Percentiles rank a stretch among this genome's conserved stretches.
These are phyloP conservation scores for Aspergillus olivimuriae DNA, from an alignment of 495 filamentous ascomycete species.

Conservation along the genomic window DNA sequence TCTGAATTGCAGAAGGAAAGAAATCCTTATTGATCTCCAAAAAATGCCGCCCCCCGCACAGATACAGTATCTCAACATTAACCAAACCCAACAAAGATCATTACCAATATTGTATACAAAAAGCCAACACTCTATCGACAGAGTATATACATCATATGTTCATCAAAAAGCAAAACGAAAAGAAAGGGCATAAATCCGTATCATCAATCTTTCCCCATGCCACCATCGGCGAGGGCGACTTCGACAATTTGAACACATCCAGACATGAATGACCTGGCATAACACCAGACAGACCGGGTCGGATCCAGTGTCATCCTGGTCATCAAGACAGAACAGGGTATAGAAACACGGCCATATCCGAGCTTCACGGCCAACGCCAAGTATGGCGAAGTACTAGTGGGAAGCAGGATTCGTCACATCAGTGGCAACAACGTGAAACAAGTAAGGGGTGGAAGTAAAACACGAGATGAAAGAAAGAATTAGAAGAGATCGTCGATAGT, in stretches of 20 bases:
- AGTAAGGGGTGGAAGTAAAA: not conserved
- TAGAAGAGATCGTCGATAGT: not conserved
- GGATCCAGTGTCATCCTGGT: too few species aligned
- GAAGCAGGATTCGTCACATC: not conserved
- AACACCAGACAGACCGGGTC: too few species aligned
- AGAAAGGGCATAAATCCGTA: slow-evolving; percentile 8
- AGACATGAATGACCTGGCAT: too few species aligned
- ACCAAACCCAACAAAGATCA: slow-evolving; percentile 2
- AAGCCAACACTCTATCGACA: slow-evolving; percentile 11
- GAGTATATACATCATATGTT: slow-evolving; percentile 17
- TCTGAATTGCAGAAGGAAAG: too few species aligned
- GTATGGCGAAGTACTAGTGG: too few species aligned
- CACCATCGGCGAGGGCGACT: not conserved
- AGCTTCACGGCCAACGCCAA: not conserved
- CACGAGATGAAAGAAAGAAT: slow-evolving; percentile 1
- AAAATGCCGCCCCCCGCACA: too few species aligned
- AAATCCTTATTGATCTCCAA: too few species aligned
- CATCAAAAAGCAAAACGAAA: slow-evolving; percentile 10
- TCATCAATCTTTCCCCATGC: not conserved
- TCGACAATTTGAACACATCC: not conserved
- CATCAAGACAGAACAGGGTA: slow-evolving; percentile 2
- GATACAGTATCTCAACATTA: too few species aligned
- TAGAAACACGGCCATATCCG: not conserved
- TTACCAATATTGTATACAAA: slow-evolving; percentile 8
- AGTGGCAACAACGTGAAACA: not conserved